Evolutionary conservation across 805 yeast genomes (phyloP).

Genomic region (Dipodascus albidus): DNA sequence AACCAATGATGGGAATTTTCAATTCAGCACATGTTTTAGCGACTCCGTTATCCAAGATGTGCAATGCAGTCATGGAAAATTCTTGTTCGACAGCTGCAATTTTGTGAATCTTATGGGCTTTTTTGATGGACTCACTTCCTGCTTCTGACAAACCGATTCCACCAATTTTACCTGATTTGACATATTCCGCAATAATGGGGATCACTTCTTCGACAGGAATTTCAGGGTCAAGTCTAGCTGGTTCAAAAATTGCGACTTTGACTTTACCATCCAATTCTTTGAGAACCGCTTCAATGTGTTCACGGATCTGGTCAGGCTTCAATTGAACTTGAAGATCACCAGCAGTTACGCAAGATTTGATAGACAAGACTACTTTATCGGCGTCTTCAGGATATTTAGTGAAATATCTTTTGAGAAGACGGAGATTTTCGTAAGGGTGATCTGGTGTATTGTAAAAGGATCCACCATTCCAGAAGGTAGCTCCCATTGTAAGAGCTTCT

Average conservation of each 20-base stretch:
- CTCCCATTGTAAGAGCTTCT: conserved; percentile 37
- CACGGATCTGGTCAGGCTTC: conserved; percentile 33
- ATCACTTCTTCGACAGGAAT: conserved; percentile 51
- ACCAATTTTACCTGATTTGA: conserved; percentile 53
- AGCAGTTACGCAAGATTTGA: conserved; percentile 53
- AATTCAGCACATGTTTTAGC: conserved; percentile 45
- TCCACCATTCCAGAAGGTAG: conserved; percentile 56
- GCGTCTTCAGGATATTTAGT: conserved; percentile 43
- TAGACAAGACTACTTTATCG: conserved; percentile 44
- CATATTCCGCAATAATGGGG: conserved; percentile 41
- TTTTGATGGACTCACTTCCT: conserved; percentile 44
- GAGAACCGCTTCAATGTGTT: conserved; percentile 36
- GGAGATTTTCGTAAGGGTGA: conserved; percentile 39
- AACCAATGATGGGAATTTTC: conserved; percentile 59
- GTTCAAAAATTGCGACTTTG: conserved; percentile 46
- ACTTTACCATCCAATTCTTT: conserved; percentile 16
- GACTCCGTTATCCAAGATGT: conserved; percentile 36
- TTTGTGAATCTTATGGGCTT: conserved; percentile 44
- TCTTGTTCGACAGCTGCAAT: conserved; percentile 69
- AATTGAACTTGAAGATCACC: conserved; percentile 37
- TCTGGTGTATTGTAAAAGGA: conserved; percentile 58
- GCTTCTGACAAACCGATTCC: conserved; percentile 72
- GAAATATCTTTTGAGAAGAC: conserved; percentile 46
- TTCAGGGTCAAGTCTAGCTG: conserved; percentile 54
- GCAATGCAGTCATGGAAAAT: conserved; percentile 48